Evolutionary conservation across 140 eudicot genomes (phyloP).

Genomic region (Senecio squalidus): DNA sequence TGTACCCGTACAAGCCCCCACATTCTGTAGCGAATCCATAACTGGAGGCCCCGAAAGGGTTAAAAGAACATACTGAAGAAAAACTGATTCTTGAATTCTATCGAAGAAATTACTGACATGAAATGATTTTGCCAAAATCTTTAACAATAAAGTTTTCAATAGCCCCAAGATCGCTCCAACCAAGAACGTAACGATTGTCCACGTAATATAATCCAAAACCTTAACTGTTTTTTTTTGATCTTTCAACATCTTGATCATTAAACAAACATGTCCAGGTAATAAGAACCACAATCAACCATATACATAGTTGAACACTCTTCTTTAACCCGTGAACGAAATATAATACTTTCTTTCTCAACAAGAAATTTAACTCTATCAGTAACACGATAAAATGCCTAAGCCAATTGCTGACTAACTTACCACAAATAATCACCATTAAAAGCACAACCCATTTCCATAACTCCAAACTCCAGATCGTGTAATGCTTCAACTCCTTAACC

Average conservation of each 20-base stretch:
- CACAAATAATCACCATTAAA: slow-evolving; percentile 58
- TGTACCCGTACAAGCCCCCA: slow-evolving; percentile 36
- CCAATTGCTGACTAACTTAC: slow-evolving; percentile 67
- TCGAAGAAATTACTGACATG: too few species aligned
- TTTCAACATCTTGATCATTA: too few species aligned
- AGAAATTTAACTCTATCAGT: slow-evolving; percentile 65
- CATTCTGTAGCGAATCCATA: too few species aligned
- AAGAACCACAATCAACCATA: too few species aligned
- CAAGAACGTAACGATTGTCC: slow-evolving; percentile 53
- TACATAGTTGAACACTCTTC: slow-evolving; percentile 55
- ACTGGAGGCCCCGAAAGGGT: too few species aligned
- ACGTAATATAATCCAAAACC: too few species aligned
- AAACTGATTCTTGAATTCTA: too few species aligned
- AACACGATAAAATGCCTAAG: slow-evolving; percentile 60
- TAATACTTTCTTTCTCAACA: slow-evolving; percentile 70
- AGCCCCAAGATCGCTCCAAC: slow-evolving; percentile 70
- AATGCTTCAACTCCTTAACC: slow-evolving; percentile 28
- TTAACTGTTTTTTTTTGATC: slow-evolving; percentile 10
- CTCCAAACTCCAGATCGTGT: slow-evolving; percentile 41
- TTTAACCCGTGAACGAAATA: slow-evolving; percentile 75
- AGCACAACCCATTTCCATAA: slow-evolving; percentile 79
- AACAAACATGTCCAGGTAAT: too few species aligned
- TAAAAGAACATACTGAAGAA: too few species aligned
- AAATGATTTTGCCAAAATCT: too few species aligned
- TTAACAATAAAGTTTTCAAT: too few species aligned